Evolutionary conservation across 805 yeast genomes (phyloP).

Genomic region (Yueomyces sp.): DNA sequence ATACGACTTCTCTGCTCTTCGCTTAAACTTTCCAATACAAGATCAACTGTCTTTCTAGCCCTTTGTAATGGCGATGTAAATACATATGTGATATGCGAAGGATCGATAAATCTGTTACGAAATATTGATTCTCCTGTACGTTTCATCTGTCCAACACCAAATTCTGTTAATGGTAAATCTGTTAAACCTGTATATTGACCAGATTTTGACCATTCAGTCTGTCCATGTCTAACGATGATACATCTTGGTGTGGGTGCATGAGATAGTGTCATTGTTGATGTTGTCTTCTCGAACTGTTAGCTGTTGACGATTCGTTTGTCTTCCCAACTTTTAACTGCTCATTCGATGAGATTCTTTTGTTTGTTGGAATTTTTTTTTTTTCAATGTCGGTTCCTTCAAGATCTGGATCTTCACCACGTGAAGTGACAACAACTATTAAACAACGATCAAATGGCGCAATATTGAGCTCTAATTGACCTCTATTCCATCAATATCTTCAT

Average conservation of each 20-base stretch:
- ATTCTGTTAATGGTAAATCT: slow-evolving; percentile 63
- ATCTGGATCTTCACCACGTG: no score
- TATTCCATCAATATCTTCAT: no score
- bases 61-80: slow-evolving; percentile 73
- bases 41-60: slow-evolving; percentile 61
- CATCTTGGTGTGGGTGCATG: slow-evolving; percentile 45
- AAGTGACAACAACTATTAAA: no score
- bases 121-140: slow-evolving; percentile 63
- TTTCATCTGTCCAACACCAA: slow-evolving; percentile 65
- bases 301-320: no score
- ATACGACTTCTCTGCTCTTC: slow-evolving; percentile 30
- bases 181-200: slow-evolving; percentile 88
- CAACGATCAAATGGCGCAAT: no score
- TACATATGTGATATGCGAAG: slow-evolving; percentile 46
- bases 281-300: no score
- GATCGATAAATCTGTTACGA: slow-evolving; percentile 44
- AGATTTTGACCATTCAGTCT: slow-evolving; percentile 90
- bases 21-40: slow-evolving; percentile 40
- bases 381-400: no score
- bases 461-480: no score
- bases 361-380: no score
- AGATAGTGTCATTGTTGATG: no score
- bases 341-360: no score
- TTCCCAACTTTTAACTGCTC: no score
- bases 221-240: slow-evolving; percentile 70